These are phyloP conservation scores for Dictyostelium firmibasis DNA, from an alignment of 78 protist species.

Conservation along the genomic window DNA sequence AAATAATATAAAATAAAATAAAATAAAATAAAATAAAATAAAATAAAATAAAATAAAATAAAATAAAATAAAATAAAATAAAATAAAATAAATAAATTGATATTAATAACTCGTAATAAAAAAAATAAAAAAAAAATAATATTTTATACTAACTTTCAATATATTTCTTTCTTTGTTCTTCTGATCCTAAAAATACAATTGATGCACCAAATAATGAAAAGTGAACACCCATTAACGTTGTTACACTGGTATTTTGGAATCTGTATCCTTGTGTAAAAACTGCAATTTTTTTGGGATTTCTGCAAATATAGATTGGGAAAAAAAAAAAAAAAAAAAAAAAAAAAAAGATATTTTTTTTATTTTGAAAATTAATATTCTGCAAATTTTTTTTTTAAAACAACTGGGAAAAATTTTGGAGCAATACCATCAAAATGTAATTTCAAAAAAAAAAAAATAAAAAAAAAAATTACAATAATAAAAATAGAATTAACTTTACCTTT, in stretches of 20 bases:
- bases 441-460: not conserved
- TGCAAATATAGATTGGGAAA: not conserved
- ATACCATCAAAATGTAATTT: not conserved
- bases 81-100: not conserved
- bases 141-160: not conserved
- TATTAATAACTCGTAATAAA: not conserved
- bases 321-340: not conserved
- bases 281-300: slow-evolving; percentile 56
- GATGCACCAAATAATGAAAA: slow-evolving; percentile 69
- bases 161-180: slow-evolving; percentile 60
- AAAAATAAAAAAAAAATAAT: not conserved
- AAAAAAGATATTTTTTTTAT: not conserved
- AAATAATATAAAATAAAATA: too few relatives aligned
- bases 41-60: too few relatives aligned
- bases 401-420: not conserved
- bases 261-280: slow-evolving; percentile 62
- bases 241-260: not conserved
- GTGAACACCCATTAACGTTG: slow-evolving; percentile 74
- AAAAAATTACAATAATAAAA: not conserved
- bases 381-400: not conserved
- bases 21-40: too few relatives aligned
- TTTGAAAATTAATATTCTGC: not conserved
- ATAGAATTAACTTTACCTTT: not conserved
- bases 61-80: not conserved
- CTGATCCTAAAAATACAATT: slow-evolving; percentile 44